Base-by-base conservation (phyloP, 371 early-diverging fungal species). In the Lichtheimia ornata region DNA sequence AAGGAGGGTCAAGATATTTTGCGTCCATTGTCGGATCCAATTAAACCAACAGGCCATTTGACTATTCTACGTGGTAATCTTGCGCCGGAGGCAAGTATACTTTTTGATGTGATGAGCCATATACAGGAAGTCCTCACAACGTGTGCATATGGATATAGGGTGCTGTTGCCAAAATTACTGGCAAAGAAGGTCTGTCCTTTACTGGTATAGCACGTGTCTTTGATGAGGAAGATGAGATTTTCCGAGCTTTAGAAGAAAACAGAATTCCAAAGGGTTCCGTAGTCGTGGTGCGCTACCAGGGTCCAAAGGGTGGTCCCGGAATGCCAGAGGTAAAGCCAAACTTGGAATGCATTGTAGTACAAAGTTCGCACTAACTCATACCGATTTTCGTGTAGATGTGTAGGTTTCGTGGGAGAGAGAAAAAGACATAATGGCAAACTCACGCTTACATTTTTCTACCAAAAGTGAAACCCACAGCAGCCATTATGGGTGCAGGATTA, bases 101-200 rank as follows among this genome's bases (percentile, higher is more conserved):
- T 43, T n/a, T n/a, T 22, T 2, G 15, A 42, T 20, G 5, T n/a
- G 25, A 28, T 11, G 4, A 27, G n/a, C 1, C 22, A 11, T 28
- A 30, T 49, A 4, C 0, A 30, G 35, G 35, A 35, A 35, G 9
- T 35, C 11, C 35, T 35, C 6, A 35, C 11, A 35, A 28, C 28
- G 22, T 22, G 20, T 22, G 7, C 25, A 27, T 94, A 35, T 15
- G n/a, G 14, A 42, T 91, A 9, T 84, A 72, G 69, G 79, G 81
- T 13, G 66, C 93, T 17, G 97, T 98, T 44, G 98, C 98, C 56
- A 98, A 98, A 81, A 98, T 98, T 72, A 98, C 98, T 5, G 98
- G 98, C 62, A 98, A 98, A 78, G 97, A 98, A 78, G 98, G 98
- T 17, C 79, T 95, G 5, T 50, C 63, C 57, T 98, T 98, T 66